Base-by-base conservation (phyloP, 257 asterid genomes). In the Ajuga chamaepitys region DNA sequence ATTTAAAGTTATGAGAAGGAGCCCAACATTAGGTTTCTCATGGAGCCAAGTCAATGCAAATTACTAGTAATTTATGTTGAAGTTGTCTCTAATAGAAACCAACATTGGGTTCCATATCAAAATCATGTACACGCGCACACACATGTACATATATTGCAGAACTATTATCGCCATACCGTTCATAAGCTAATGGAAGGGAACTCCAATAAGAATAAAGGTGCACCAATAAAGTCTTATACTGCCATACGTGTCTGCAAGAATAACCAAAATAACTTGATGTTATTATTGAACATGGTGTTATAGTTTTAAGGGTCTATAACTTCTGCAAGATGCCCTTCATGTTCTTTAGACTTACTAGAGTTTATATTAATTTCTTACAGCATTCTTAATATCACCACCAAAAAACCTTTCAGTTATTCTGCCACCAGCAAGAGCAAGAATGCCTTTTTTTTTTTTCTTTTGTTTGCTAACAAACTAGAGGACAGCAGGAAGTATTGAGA, bases 181-280 rank as follows among this genome's bases (percentile, higher is more conserved):
- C 97, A 78, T 83, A 83, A 51, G 99, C 95, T 66, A 85, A 68
- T 40, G 98, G 95, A 73, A 94, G 95, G 70, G 91, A 71, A 67
- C 79, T 78, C 99, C 99, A 94, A 74, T 76, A 77, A 64, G 99
- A 86, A 84, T 94, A 94, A 76, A 94, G 82, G 79, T 94, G 96
- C 81, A 88, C 79, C 87, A 94, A 68, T 32, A 81, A 62, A 71
- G 90, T 75, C 85, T 94, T 94, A 78, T 94, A 83, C 85, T 90
- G 99, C 83, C 82, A 94, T 38, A 88, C 86, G 74, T 74, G 63
- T 80, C 99, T 94, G 96, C 74, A 41, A 71, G 69, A 46, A 80
- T 32, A 58, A n/a, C 38, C 42, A 53, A 25, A 41, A 47, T 7
- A 66, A 34, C 42, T 25, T 25, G 53, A 50, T 17, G 74, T 68